phyloP scores from a whole-genome alignment of 2,329 filamentous ascomycete species.

The Sclerotiophoma versabilis region DNA sequence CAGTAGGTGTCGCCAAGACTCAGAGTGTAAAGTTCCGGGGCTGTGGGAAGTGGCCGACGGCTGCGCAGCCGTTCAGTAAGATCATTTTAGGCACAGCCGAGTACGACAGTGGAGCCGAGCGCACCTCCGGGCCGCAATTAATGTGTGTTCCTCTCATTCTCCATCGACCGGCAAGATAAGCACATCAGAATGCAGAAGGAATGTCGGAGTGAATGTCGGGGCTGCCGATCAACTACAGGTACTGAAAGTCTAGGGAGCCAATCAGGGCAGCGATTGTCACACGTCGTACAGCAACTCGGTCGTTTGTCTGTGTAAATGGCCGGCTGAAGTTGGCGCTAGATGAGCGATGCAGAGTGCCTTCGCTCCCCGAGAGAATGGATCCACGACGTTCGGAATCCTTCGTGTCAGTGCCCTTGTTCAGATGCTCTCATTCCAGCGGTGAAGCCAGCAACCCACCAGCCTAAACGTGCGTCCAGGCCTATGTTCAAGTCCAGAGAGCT shows the following conservation, averaged over 20 bases:
- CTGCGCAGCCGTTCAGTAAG: neutral
- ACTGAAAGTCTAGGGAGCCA: constrained; percentile 21
- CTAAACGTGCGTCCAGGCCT: neutral
- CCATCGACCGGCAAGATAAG: constrained; percentile 5
- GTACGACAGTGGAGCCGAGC: constrained; percentile 18
- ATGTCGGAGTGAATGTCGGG: constrained; percentile 26
- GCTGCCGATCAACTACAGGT: constrained; percentile 7
- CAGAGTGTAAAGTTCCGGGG: constrained; percentile 4
- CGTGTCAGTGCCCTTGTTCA: neutral
- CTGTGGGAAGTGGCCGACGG: constrained; percentile 18
- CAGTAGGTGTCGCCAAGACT: constrained; percentile 6
- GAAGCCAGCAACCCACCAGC: neutral
- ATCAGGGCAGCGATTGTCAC: constrained; percentile 10
- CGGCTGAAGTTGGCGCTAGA: constrained; percentile 18
- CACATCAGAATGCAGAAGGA: neutral
- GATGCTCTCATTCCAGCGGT: constrained; percentile 18
- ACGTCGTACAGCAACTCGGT: constrained; percentile 21
- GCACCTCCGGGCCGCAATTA: neutral
- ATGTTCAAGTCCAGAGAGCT: neutral
- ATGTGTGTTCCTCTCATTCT: neutral
- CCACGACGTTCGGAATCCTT: constrained; percentile 1
- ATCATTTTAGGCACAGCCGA: constrained; percentile 12
- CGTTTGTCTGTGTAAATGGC: constrained; percentile 25
- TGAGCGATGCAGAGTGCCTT: constrained; percentile 6
- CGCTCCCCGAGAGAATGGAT: constrained; percentile 5